A percentile compares a stretch with the other conserved stretches of the same genome.
Evolutionary conservation across 2,329 filamentous ascomycete species (phyloP).

Genomic region (Bertia moriformis): DNA sequence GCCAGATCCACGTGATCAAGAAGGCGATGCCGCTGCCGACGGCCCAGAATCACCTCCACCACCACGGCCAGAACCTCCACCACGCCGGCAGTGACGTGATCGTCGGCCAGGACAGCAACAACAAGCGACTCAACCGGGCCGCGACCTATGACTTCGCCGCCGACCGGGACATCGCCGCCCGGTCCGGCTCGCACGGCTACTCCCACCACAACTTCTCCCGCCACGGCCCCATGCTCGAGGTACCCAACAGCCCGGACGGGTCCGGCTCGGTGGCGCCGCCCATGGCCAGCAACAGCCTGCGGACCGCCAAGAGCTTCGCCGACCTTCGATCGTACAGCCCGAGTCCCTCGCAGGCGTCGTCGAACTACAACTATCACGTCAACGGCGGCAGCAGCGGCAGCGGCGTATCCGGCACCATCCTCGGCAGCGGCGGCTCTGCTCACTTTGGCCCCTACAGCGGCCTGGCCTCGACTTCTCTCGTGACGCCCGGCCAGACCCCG

Average conservation of each 20-base stretch:
- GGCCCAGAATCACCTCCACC: constrained; percentile 10
- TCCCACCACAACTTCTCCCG: constrained; percentile 55
- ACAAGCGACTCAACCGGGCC: constrained; percentile 75
- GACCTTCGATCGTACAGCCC: constrained; percentile 90
- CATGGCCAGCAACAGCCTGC: constrained; percentile 63
- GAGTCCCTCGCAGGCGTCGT: constrained; percentile 77
- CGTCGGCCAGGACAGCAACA: constrained; percentile 60
- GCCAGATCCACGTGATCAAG: constrained; percentile 83
- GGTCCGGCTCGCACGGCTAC: constrained; percentile 52
- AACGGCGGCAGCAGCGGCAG: constrained; percentile 16
- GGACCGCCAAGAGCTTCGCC: constrained; percentile 90
- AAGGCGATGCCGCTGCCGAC: constrained; percentile 34
- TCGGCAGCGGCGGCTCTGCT: constrained; percentile 12
- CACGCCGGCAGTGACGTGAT: constrained; percentile 42
- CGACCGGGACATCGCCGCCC: constrained; percentile 47
- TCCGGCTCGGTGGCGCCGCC: constrained; percentile 24
- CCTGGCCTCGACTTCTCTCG: constrained; percentile 17
- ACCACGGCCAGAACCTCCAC: constrained; percentile 23
- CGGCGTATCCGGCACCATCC: constrained; percentile 33
- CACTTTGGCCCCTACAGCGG: constrained; percentile 31
- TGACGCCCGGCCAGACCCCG: constrained; percentile 16
- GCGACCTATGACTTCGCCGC: constrained; percentile 96
- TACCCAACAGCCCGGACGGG: constrained; percentile 66
- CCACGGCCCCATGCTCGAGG: constrained; percentile 72
- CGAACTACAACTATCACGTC: constrained; percentile 52